Percentiles rank a stretch among this genome's conserved stretches.
Conservation (phyloP, 2,329 filamentous ascomycete species). For the Aurifilum marmelostoma region DNA sequence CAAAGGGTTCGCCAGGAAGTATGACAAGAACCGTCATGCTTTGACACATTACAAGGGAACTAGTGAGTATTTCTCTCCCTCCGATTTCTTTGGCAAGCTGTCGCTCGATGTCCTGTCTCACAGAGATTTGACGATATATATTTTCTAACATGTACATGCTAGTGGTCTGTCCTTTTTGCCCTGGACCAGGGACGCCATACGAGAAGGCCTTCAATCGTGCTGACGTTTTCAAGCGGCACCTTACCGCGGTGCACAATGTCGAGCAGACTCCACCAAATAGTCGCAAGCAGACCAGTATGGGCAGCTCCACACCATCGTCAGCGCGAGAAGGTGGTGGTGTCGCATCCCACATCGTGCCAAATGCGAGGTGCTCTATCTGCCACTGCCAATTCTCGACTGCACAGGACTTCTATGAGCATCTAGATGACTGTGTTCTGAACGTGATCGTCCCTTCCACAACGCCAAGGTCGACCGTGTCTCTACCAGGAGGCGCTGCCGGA, state of each 20-base stretch:
- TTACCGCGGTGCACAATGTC: slow-evolving; percentile 90
- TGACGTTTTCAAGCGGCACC: slow-evolving; percentile 94
- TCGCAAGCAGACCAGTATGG: slow-evolving; percentile 58
- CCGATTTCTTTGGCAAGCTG: not conserved
- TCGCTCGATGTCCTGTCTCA: too few species aligned
- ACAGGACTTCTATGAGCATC: slow-evolving; percentile 96
- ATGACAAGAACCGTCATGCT: slow-evolving; percentile 96
- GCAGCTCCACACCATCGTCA: slow-evolving; percentile 12
- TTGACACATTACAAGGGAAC: slow-evolving; percentile 97
- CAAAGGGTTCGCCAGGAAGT: slow-evolving; percentile 95
- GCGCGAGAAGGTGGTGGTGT: slow-evolving; percentile 8
- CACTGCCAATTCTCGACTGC: slow-evolving; percentile 77
- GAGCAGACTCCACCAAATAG: slow-evolving; percentile 93
- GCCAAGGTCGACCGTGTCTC: slow-evolving; percentile 37
- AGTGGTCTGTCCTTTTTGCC: slow-evolving; percentile 94
- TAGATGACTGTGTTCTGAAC: slow-evolving; percentile 69
- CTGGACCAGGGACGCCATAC: slow-evolving; percentile 80
- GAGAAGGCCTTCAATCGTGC: slow-evolving; percentile 97
- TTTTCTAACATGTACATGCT: slow-evolving; percentile 41
- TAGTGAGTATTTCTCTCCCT: slow-evolving; percentile 6
- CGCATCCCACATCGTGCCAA: slow-evolving; percentile 44
- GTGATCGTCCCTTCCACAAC: slow-evolving; percentile 55
- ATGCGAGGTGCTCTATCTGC: slow-evolving; percentile 91
- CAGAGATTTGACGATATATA: not conserved
- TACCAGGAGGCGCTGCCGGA: slow-evolving; percentile 14